A percentile compares a stretch with the other conserved stretches of the same genome.
Conservation (phyloP, 2,329 filamentous ascomycete genomes). For the Teratosphaeria epicoccoides region DNA sequence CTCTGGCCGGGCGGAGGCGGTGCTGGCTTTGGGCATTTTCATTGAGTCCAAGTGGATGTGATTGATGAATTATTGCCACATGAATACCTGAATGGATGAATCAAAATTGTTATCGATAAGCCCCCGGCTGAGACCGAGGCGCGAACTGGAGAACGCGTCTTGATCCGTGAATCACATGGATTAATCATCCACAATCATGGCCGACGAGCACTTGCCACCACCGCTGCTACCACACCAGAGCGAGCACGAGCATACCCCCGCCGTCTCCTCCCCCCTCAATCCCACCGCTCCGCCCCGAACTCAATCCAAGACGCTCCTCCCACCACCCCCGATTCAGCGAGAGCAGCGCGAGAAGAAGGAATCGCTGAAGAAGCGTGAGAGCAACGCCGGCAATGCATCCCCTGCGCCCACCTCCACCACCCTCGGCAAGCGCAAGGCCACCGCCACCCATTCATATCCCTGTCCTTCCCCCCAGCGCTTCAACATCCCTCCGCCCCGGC, state of each 20-base stretch:
- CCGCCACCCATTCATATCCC: slow-evolving; percentile 25
- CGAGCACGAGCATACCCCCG: slow-evolving; percentile 46
- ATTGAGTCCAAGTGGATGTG: neutral
- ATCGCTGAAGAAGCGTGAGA: slow-evolving; percentile 43
- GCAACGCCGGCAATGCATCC: slow-evolving; percentile 27
- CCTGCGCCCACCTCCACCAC: slow-evolving; percentile 28
- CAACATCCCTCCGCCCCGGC: slow-evolving; percentile 37
- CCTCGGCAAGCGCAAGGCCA: slow-evolving; percentile 28
- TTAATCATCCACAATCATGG: neutral
- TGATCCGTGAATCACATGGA: too few species aligned
- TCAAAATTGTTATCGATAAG: slow-evolving; percentile 1
- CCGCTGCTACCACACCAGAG: neutral
- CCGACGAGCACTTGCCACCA: neutral
- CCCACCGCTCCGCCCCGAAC: slow-evolving; percentile 28
- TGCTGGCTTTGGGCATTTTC: slow-evolving; percentile 65
- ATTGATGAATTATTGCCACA: too few species aligned
- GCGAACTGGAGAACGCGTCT: too few species aligned
- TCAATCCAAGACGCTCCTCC: slow-evolving; percentile 23
- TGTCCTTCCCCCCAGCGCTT: slow-evolving; percentile 41
- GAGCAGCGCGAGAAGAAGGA: slow-evolving; percentile 44
- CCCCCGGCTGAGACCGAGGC: neutral
- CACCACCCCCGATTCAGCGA: slow-evolving; percentile 33
- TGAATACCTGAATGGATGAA: neutral
- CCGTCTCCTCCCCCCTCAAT: slow-evolving; percentile 65
- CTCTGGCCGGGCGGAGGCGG: slow-evolving; percentile 42